Evolutionary conservation across 2,329 filamentous ascomycete species (phyloP).

Genomic region (Scedosporium aurantiacum): DNA sequence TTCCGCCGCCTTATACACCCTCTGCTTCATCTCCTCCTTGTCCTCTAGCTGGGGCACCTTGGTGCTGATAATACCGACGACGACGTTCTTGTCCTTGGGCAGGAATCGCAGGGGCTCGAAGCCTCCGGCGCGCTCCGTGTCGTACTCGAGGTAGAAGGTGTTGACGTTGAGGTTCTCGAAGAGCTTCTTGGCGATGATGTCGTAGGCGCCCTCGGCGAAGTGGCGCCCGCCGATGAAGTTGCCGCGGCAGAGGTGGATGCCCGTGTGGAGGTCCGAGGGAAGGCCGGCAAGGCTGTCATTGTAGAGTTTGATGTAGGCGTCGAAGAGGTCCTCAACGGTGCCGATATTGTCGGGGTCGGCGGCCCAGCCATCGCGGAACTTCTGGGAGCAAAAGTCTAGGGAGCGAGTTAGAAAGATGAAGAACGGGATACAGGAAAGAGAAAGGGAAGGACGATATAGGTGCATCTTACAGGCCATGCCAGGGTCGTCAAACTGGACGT

Average conservation of each 20-base stretch:
- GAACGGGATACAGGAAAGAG: neutral
- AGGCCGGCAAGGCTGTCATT: conserved; percentile 56
- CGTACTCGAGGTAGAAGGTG: conserved; percentile 61
- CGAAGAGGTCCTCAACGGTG: conserved; percentile 51
- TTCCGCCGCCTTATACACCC: conserved; percentile 50
- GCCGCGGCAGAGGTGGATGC: conserved; percentile 62
- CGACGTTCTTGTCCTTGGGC: conserved; percentile 50
- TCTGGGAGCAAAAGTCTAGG: conserved; percentile 62
- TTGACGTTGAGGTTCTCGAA: conserved; percentile 52
- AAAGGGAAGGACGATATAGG: neutral
- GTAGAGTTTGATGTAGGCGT: conserved; percentile 67
- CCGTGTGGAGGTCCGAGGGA: conserved; percentile 61
- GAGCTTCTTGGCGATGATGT: conserved; percentile 55
- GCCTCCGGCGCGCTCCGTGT: conserved; percentile 52
- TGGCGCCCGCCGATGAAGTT: conserved; percentile 58
- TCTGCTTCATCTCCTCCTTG: conserved; percentile 50
- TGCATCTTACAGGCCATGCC: conserved; percentile 49
- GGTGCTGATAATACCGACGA: conserved; percentile 52
- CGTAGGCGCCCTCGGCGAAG: conserved; percentile 57
- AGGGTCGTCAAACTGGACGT: conserved; percentile 59
- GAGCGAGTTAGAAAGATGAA: neutral
- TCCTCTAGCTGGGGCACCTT: conserved; percentile 53
- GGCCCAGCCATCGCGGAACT: conserved; percentile 60
- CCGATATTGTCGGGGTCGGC: conserved; percentile 57
- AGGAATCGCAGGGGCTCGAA: conserved; percentile 54